phyloP scores from a whole-genome alignment of 1,284 basidiomycete genomes.

The Porogramme epimiltina region DNA sequence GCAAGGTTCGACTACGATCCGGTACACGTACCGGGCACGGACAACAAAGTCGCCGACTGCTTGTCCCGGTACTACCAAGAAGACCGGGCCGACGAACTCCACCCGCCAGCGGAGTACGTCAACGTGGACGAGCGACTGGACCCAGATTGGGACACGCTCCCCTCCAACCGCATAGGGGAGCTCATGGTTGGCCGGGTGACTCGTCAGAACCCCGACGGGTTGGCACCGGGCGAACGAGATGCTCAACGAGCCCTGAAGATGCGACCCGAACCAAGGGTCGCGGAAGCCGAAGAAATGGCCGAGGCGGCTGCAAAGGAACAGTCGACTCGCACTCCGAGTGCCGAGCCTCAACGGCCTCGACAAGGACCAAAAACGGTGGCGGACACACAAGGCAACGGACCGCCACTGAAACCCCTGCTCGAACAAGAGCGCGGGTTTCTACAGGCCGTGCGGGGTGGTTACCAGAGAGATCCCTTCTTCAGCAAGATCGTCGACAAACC shows the following conservation, averaged over 20 bases:
- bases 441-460: not conserved
- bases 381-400: not conserved
- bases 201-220: not conserved
- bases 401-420: not conserved
- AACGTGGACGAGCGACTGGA: conserved; percentile 30
- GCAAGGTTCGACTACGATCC: conserved; percentile 34
- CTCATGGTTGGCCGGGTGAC: not conserved
- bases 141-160: conserved; percentile 25
- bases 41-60: conserved; percentile 37
- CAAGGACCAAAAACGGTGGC: not conserved
- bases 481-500: conserved; percentile 2
- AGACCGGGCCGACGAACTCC: conserved; percentile 25
- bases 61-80: conserved; percentile 36
- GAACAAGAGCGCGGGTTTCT: not conserved
- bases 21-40: conserved; percentile 33
- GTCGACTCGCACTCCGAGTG: too few species aligned
- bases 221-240: not conserved
- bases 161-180: conserved; percentile 7
- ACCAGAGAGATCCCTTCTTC: conserved; percentile 12
- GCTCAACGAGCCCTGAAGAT: not conserved
- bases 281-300: conserved; percentile 3
- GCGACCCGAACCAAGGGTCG: not conserved
- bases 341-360: not conserved
- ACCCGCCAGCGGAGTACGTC: conserved; percentile 29
- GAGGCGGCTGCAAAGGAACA: not conserved